A percentile compares a stretch with the other conserved stretches of the same genome.
Evolutionary conservation across 2,329 filamentous ascomycete species (phyloP).

Genomic region (Epicoccum nigrum): DNA sequence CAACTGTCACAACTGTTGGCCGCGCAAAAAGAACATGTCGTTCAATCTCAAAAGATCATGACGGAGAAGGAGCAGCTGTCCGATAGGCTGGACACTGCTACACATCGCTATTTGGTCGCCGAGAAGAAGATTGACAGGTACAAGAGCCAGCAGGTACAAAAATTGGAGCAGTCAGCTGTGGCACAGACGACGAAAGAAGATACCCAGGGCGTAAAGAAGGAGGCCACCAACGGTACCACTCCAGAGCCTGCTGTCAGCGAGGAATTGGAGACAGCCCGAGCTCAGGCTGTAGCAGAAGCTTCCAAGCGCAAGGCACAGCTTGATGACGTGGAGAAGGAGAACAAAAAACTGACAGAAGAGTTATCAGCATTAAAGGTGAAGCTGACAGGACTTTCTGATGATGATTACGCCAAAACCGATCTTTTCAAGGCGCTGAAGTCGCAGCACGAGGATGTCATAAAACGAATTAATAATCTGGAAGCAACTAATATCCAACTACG

Average conservation of each 20-base stretch:
- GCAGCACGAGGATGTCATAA: constrained; percentile 91
- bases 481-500: constrained; percentile 83
- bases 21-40: constrained; percentile 78
- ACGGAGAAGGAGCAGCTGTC: constrained; percentile 84
- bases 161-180: constrained; percentile 83
- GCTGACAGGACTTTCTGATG: constrained; percentile 78
- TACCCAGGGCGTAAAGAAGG: constrained; percentile 56
- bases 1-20: constrained; percentile 78
- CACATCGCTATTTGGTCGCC: constrained; percentile 89
- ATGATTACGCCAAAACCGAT: constrained; percentile 91
- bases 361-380: constrained; percentile 73
- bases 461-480: constrained; percentile 88
- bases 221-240: constrained; percentile 64
- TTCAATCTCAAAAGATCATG: constrained; percentile 75
- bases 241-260: constrained; percentile 61
- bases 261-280: constrained; percentile 76
- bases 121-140: constrained; percentile 92
- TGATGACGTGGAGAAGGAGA: constrained; percentile 77
- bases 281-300: constrained; percentile 76
- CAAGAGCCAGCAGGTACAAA: constrained; percentile 87
- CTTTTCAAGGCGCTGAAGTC: constrained; percentile 90
- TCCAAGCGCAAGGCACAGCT: constrained; percentile 89
- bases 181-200: constrained; percentile 40
- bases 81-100: constrained; percentile 85
- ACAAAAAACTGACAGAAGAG: constrained; percentile 76